Percentiles rank a stretch among this genome's conserved stretches.
Evolutionary conservation across 192 early-diverging fungal genomes (phyloP).

Genomic region (Backusella macrospora): DNA sequence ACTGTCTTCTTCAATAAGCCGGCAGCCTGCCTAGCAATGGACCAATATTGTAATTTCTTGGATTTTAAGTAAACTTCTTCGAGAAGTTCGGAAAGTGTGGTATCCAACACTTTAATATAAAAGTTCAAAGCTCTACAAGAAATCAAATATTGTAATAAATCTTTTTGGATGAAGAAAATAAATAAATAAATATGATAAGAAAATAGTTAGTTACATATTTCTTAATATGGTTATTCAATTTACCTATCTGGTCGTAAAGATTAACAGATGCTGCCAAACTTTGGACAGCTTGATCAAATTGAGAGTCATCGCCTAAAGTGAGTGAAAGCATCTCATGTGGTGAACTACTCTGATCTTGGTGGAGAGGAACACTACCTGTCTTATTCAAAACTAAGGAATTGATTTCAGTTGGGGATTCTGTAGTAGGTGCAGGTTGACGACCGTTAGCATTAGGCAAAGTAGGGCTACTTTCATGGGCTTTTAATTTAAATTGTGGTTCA

Average conservation of each 20-base stretch:
- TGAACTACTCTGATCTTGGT: conserved; percentile 1
- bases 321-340: conserved; percentile 51
- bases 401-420: background rate
- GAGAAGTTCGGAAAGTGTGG: conserved; percentile 60
- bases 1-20: conserved; percentile 76
- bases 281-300: conserved; percentile 58
- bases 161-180: conserved; percentile 30
- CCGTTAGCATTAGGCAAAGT: conserved; percentile 2
- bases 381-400: background rate
- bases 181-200: background rate
- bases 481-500: conserved; percentile 45
- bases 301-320: conserved; percentile 65
- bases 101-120: conserved; percentile 50
- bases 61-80: conserved; percentile 85
- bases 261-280: conserved; percentile 64
- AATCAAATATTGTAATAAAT: conserved; percentile 75
- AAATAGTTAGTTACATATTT: background rate
- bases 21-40: conserved; percentile 77
- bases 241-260: conserved; percentile 74
- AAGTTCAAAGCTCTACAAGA: conserved; percentile 66
- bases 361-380: conserved; percentile 4
- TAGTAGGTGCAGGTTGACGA: background rate
- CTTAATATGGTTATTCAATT: background rate
- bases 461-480: conserved; percentile 47
- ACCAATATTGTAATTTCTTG: conserved; percentile 70